A percentile compares a stretch with the other conserved stretches of the same genome.
phyloP scores from a whole-genome alignment of 225 moss, liverwort and hornwort species.

The Polytrichum commune region DNA sequence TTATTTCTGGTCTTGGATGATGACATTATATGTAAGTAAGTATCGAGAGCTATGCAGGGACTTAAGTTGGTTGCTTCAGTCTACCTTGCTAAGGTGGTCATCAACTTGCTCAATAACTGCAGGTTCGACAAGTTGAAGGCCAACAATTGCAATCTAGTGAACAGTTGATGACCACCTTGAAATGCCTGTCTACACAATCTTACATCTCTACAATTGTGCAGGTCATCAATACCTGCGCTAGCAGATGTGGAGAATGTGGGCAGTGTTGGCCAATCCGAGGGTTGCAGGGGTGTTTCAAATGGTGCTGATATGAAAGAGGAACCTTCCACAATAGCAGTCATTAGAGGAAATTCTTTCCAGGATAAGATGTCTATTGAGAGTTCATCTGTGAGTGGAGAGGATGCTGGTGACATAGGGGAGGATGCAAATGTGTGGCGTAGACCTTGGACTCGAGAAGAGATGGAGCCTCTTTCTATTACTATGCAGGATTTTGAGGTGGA shows the following conservation, averaged over 20 bases:
- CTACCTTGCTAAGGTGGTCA: too few species aligned
- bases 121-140: too few species aligned
- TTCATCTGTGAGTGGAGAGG: constrained; percentile 46
- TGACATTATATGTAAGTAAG: background rate
- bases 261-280: constrained; percentile 12
- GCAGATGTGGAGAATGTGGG: constrained; percentile 27
- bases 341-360: constrained; percentile 36
- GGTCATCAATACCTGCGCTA: constrained; percentile 20
- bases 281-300: constrained; percentile 11
- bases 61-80: too few species aligned
- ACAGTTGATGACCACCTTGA: too few species aligned
- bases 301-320: constrained; percentile 39
- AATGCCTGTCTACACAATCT: too few species aligned
- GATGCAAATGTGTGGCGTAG: constrained; percentile 49
- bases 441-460: constrained; percentile 72
- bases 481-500: constrained; percentile 96
- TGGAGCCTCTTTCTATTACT: constrained; percentile 80
- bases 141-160: too few species aligned
- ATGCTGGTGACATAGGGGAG: constrained; percentile 27
- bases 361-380: constrained; percentile 32
- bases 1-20: background rate
- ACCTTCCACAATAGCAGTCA: constrained; percentile 53
- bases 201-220: constrained; percentile 12
- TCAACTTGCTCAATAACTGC: too few species aligned
- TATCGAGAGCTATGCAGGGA: too few species aligned